Evolutionary conservation across 2,329 filamentous ascomycete genomes (phyloP), one percentile per base, ranked within the genome.

Genomic region (Dendryphion nanum): DNA sequence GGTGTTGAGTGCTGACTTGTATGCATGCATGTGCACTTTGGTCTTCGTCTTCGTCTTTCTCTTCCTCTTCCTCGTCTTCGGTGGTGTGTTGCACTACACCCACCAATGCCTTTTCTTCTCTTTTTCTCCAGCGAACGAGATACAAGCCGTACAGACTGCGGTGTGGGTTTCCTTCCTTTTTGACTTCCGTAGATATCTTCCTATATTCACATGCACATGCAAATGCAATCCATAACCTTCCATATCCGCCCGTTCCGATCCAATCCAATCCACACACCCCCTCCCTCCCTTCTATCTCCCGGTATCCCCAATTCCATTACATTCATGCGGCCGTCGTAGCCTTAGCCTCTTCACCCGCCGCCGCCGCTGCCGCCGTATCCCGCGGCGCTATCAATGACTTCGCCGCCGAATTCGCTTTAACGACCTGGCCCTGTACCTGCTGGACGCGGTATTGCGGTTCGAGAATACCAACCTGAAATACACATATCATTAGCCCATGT

Each of bases 371-470:
- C 17, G 35, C 10, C 17, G 30, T 20, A 12, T 23, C 38, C 5
- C 23, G 38, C 29, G 47, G 47, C 19, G 48, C 50, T 10, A 61
- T 51, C 20, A 63, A 36, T 23, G 50, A 53, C 40, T 60, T 61
- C 19, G 53, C 55, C 15, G 57, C 57, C 1, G 47, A 49, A 35
- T 64, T 54, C 19, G 57, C 57, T 40, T 51, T 55, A 12, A 57
- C 35, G 21, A 64, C 58, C 40, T 63, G 45, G 3, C 55, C 52
- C 38, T 60, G 53, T 4, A 66, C 51, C 44, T 66, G 47, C 0
- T 47, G 48, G 6, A 67, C 47, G 20, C 64, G 51, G 35, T 59
- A 67, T 39, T 59, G 53, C 3, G 64, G 63, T 42, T 67, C 63
- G 14, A 67, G 45, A 23, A 67, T 61, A 19, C 63, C 63, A 19